phyloP scores from a whole-genome alignment of 257 asterid genomes.

The Parsonsia alboflavescens region DNA sequence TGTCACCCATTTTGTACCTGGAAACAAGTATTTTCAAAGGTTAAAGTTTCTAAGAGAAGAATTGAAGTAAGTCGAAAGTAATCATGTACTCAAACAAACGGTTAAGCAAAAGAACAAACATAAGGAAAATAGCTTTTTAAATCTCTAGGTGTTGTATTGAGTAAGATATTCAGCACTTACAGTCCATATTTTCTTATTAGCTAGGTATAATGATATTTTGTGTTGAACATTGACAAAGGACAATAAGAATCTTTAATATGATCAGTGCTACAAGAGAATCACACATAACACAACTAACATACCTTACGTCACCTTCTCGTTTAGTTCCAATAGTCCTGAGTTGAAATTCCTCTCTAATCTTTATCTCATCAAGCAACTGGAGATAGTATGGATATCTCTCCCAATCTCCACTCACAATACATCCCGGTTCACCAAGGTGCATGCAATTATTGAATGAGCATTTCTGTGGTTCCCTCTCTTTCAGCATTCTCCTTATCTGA shows the following conservation, averaged over 20 bases:
- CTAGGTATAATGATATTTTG: too few species aligned
- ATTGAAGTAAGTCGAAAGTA: too few species aligned
- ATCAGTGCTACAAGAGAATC: too few species aligned
- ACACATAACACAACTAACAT: slow-evolving; percentile 11
- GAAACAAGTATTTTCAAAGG: not conserved
- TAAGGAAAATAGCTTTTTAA: too few species aligned
- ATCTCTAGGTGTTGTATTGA: too few species aligned
- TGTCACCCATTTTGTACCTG: slow-evolving; percentile 73
- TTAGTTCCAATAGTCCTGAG: slow-evolving; percentile 87
- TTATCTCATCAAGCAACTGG: slow-evolving; percentile 87
- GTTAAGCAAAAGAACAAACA: too few species aligned
- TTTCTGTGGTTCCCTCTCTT: slow-evolving; percentile 42
- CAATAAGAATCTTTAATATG: too few species aligned
- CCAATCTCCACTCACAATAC: slow-evolving; percentile 76
- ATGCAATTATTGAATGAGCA: slow-evolving; percentile 80
- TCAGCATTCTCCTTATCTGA: slow-evolving; percentile 69
- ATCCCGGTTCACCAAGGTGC: slow-evolving; percentile 91
- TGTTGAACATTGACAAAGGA: too few species aligned
- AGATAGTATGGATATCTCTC: slow-evolving; percentile 87
- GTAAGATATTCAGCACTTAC: too few species aligned
- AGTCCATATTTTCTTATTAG: too few species aligned
- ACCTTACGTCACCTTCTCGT: slow-evolving; percentile 92
- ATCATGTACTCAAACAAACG: too few species aligned
- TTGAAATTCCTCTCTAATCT: slow-evolving; percentile 82
- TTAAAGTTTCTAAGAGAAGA: too few species aligned